A percentile compares a stretch with the other conserved stretches of the same genome.
These are phyloP conservation scores for Pythium rishiriense DNA, from an alignment of 352 stramenopile genomes.

Conservation along the genomic window DNA sequence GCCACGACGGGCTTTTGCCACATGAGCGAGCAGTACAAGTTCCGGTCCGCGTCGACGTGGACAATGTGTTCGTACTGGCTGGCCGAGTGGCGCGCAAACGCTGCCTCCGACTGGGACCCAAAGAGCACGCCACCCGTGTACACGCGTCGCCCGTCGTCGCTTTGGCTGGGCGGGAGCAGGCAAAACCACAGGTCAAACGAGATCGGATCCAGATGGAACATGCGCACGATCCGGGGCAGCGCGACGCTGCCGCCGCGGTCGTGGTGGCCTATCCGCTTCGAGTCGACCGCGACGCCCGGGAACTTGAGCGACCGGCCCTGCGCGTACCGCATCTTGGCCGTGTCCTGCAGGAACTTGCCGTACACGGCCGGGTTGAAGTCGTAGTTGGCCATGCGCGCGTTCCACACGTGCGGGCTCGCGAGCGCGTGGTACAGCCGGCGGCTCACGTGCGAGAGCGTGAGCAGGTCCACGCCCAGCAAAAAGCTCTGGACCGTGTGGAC, in stretches of 20 bases:
- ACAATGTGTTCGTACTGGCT: slow-evolving; percentile 44
- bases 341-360: slow-evolving; percentile 21
- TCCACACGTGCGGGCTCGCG: slow-evolving; percentile 10
- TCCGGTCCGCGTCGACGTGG: slow-evolving; percentile 41
- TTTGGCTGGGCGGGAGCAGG: slow-evolving; percentile 23
- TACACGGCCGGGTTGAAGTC: slow-evolving; percentile 29
- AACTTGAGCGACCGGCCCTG: slow-evolving; percentile 25
- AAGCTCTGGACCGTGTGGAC: slow-evolving; percentile 28
- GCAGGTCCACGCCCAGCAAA: slow-evolving; percentile 34
- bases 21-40: slow-evolving; percentile 49
- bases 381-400: slow-evolving; percentile 25
- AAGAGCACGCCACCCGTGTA: slow-evolving; percentile 41
- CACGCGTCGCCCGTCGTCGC: slow-evolving; percentile 16
- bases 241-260: slow-evolving; percentile 15
- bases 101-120: slow-evolving; percentile 40
- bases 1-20: slow-evolving; percentile 30
- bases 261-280: slow-evolving; percentile 17
- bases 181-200: slow-evolving; percentile 54
- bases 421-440: slow-evolving; percentile 14
- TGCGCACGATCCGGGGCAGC: slow-evolving; percentile 23
- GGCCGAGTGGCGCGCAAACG: slow-evolving; percentile 27
- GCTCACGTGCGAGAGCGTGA: slow-evolving; percentile 37
- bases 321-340: slow-evolving; percentile 29
- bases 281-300: slow-evolving; percentile 18
- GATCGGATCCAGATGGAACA: slow-evolving; percentile 29